Evolutionary conservation across 352 stramenopile genomes (phyloP).

Genomic region (Pythium dissimile): DNA sequence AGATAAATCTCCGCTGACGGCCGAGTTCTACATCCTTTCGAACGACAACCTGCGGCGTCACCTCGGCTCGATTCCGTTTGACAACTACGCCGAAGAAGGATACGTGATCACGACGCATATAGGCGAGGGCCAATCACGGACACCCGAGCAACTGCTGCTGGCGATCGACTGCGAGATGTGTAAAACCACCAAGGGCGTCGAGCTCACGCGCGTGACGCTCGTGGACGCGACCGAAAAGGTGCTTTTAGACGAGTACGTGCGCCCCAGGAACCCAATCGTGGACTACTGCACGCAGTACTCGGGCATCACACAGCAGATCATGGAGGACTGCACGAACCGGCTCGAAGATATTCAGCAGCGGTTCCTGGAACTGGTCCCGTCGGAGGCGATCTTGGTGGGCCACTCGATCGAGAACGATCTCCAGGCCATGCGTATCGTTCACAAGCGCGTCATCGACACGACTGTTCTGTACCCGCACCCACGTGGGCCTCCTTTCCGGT

Average conservation of each 20-base stretch:
- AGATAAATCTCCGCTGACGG: slow-evolving; percentile 46
- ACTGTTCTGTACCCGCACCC: slow-evolving; percentile 79
- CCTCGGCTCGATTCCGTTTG: slow-evolving; percentile 51
- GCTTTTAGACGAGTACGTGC: slow-evolving; percentile 79
- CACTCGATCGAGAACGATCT: slow-evolving; percentile 89
- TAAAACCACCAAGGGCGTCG: slow-evolving; percentile 80
- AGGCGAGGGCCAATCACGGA: slow-evolving; percentile 25
- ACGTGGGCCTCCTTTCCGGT: slow-evolving; percentile 72
- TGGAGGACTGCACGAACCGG: slow-evolving; percentile 58
- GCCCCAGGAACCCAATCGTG: slow-evolving; percentile 76
- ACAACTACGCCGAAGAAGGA: slow-evolving; percentile 27
- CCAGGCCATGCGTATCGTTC: slow-evolving; percentile 57
- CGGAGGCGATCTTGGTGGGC: slow-evolving; percentile 79
- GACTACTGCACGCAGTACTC: slow-evolving; percentile 88
- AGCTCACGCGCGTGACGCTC: slow-evolving; percentile 72
- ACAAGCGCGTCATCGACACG: slow-evolving; percentile 81
- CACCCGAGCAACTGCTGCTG: slow-evolving; percentile 48
- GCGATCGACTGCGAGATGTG: slow-evolving; percentile 89
- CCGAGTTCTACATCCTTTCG: slow-evolving; percentile 78
- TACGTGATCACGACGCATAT: slow-evolving; percentile 49
- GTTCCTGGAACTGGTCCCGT: slow-evolving; percentile 55
- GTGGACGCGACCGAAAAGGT: slow-evolving; percentile 67
- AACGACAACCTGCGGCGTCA: slow-evolving; percentile 54
- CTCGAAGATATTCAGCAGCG: slow-evolving; percentile 63
- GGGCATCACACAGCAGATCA: slow-evolving; percentile 79